Evolutionary conservation across 768 basidiomycete genomes (phyloP).

Genomic region (Filobasidium wieringae): DNA sequence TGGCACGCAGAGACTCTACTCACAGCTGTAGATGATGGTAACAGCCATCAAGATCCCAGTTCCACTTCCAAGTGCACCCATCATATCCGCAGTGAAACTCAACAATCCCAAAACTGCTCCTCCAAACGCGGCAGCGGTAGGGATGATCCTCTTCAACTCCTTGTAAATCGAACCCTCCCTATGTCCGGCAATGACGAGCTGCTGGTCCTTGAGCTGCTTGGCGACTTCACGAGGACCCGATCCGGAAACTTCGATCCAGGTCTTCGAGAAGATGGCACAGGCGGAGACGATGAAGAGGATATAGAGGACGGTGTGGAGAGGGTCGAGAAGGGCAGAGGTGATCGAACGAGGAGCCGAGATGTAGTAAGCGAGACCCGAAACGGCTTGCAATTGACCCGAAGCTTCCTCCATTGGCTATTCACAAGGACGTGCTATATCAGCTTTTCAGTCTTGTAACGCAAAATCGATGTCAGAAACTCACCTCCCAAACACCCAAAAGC

Average conservation of each 20-base stretch:
- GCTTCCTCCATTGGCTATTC: slow-evolving; percentile 80
- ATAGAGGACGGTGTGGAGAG: slow-evolving; percentile 83
- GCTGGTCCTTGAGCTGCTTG: slow-evolving; percentile 96
- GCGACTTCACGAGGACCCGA: slow-evolving; percentile 91
- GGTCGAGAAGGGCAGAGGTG: slow-evolving; percentile 74
- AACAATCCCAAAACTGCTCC: slow-evolving; percentile 91
- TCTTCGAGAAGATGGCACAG: slow-evolving; percentile 96
- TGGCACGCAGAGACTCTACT: slow-evolving; percentile 34
- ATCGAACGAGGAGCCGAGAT: slow-evolving; percentile 96
- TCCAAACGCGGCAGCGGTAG: slow-evolving; percentile 92
- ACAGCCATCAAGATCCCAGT: slow-evolving; percentile 83
- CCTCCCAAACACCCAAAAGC: slow-evolving; percentile 97
- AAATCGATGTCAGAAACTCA: slow-evolving; percentile 41
- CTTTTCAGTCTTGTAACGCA: background rate
- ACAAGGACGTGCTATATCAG: background rate
- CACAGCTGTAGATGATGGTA: slow-evolving; percentile 90
- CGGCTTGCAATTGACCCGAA: slow-evolving; percentile 68
- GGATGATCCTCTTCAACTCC: slow-evolving; percentile 94
- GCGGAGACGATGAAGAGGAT: slow-evolving; percentile 84
- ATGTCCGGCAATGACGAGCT: slow-evolving; percentile 74
- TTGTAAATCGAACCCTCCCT: slow-evolving; percentile 98
- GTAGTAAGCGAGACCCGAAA: slow-evolving; percentile 89
- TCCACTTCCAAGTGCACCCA: slow-evolving; percentile 91
- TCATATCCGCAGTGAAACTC: slow-evolving; percentile 80
- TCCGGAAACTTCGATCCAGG: slow-evolving; percentile 98